Evolutionary conservation across 2,329 filamentous ascomycete species (phyloP), one percentile per base, ranked within the genome.

Genomic region (Trichoderma brevicompactum): DNA sequence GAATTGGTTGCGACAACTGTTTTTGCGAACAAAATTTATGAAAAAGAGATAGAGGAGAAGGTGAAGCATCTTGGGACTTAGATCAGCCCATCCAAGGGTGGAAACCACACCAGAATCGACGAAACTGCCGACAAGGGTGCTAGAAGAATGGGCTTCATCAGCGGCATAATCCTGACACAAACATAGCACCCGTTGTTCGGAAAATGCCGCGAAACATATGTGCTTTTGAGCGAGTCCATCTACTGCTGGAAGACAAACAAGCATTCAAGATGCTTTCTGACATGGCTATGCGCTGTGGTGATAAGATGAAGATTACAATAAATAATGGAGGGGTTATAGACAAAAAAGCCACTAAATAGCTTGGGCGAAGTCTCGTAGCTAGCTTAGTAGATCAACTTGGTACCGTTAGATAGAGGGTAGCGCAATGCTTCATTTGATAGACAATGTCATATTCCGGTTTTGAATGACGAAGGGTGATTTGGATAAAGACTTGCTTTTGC

Each of bases 371-470:
- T 23, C n/a, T 28, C n/a, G 48, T 34, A 8, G 48, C 28, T 10
- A 34, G 48, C 48, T 52, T 52, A 17, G 15, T 52, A 15, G 34
- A 52, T 17, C 48, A 13, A 34, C n/a, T 52, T 34, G 48, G 48
- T 17, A 17, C 23, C 23, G 34, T 52, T 52, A 52, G 48, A 52
- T 36, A 32, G 28, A 32, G 48, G 28, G 28, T 13, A 32, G 48
- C 48, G 48, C 48, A 52, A 52, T 52, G 48, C 48, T 52, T 50
- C n/a, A 52, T 17, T 38, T 10, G 48, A 52, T 52, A 52, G 48
- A 52, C 13, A 15, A 52, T 36, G 32, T 52, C 28, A 52, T 52
- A 32, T 52, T 52, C 48, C 15, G 23, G 23, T 28, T 28, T 28
- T 28, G 2, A 3, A 28, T 3, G 23, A 28, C 23, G 5, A 28